phyloP scores from a whole-genome alignment of 345 rosid genomes.

The Eucalyptus virginea region DNA sequence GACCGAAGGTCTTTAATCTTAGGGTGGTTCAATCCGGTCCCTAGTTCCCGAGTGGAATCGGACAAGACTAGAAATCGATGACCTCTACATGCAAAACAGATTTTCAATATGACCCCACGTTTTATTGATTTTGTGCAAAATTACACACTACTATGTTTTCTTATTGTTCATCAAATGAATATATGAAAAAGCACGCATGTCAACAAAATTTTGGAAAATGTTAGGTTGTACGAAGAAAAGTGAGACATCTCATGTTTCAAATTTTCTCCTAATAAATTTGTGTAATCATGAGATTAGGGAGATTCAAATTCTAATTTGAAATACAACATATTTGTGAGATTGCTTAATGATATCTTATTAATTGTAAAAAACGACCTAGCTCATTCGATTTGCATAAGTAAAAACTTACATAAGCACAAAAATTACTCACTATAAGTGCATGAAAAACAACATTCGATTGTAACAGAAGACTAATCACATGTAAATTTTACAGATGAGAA shows the following conservation, averaged over 20 bases:
- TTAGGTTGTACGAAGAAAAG: background rate
- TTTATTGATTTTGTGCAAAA: background rate
- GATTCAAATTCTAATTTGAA: background rate
- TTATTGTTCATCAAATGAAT: background rate
- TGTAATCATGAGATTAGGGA: background rate
- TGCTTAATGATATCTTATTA: background rate
- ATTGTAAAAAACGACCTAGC: background rate
- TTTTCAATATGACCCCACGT: background rate
- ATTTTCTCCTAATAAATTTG: background rate
- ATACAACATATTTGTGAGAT: background rate
- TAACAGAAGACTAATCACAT: background rate
- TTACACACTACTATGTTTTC: background rate
- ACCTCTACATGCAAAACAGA: background rate
- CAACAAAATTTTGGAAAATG: background rate
- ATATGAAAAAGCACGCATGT: background rate
- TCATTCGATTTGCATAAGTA: background rate
- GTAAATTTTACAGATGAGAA: no score
- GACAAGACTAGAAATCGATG: rapidly evolving
- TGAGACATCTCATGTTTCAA: background rate
- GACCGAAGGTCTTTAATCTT: rapidly evolving
- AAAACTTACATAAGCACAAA: background rate
- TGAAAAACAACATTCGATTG: no score
- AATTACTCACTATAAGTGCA: no score
- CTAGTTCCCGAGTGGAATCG: no score
- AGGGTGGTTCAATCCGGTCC: rapidly evolving